phyloP scores from a whole-genome alignment of 768 basidiomycete genomes.

The Mycena maculata region DNA sequence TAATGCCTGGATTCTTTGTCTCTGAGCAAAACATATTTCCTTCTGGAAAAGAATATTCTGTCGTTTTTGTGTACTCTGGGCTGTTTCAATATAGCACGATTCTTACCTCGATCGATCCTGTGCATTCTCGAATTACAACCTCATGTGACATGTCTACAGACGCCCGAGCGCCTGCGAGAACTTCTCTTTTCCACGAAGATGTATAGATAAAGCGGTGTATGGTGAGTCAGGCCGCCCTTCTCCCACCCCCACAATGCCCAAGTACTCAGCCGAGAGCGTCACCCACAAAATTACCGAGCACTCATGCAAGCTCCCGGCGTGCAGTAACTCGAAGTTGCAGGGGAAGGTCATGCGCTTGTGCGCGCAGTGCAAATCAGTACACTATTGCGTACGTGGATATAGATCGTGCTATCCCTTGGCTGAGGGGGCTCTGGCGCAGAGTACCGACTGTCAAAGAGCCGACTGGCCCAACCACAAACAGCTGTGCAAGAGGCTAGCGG shows the following conservation, averaged over 20 bases:
- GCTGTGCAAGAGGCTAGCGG: neutral
- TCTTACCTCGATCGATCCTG: no score
- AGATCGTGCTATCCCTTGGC: neutral
- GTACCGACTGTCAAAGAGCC: neutral
- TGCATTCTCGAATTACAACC: no score
- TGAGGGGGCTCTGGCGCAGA: neutral
- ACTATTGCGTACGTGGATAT: slow-evolving; percentile 6
- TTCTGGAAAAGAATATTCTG: no score
- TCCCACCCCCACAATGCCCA: neutral
- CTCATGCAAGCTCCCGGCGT: neutral
- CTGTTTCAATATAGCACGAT: no score
- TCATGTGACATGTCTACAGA: no score
- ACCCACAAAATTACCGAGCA: neutral
- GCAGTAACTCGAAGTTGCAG: neutral
- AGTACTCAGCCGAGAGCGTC: neutral
- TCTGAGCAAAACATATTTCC: no score
- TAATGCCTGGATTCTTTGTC: no score
- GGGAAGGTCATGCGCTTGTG: neutral
- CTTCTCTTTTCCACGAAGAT: no score
- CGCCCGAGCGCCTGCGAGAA: no score
- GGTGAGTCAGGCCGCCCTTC: no score
- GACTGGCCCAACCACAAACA: neutral
- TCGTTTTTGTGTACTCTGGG: no score
- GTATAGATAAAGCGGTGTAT: no score
- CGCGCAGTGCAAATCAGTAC: neutral